These are phyloP conservation scores for Buxus sempervirens DNA, from an alignment of 164 flowering plant species.

Conservation along the genomic window DNA sequence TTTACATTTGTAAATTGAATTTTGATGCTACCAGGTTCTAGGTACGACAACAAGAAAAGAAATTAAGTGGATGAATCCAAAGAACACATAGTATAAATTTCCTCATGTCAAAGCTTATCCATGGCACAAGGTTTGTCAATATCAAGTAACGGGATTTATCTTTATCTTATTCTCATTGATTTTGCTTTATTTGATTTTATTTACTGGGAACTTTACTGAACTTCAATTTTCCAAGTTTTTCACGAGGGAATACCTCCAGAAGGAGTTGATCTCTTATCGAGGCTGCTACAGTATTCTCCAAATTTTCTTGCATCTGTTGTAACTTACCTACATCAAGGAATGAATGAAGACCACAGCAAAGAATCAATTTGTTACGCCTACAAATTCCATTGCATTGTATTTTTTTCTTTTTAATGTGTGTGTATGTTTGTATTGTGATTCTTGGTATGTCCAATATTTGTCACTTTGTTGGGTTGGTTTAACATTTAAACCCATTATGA, in stretches of 20 bases:
- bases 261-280: conserved; percentile 41
- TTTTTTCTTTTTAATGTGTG: too few relatives aligned
- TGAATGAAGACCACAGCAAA: too few relatives aligned
- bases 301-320: too few relatives aligned
- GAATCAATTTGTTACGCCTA: too few relatives aligned
- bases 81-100: conserved; percentile 37
- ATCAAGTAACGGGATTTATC: background rate
- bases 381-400: too few relatives aligned
- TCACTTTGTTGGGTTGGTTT: too few relatives aligned
- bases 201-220: background rate
- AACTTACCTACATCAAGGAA: too few relatives aligned
- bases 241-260: conserved; percentile 47
- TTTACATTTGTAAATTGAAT: background rate
- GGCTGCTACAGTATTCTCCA: conserved; percentile 24
- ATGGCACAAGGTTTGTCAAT: conserved; percentile 32
- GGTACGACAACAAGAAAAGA: conserved; percentile 43
- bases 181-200: too few relatives aligned
- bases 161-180: conserved; percentile 1
- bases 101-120: conserved; percentile 47
- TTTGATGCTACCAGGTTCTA: conserved; percentile 22
- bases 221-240: conserved; percentile 30
- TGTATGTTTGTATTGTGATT: too few relatives aligned
- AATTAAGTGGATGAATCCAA: conserved; percentile 44
- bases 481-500: too few relatives aligned
- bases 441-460: too few relatives aligned